These are phyloP conservation scores for Ophiostoma pallidulum DNA, from an alignment of 2,329 filamentous ascomycete genomes.

Conservation along the genomic window DNA sequence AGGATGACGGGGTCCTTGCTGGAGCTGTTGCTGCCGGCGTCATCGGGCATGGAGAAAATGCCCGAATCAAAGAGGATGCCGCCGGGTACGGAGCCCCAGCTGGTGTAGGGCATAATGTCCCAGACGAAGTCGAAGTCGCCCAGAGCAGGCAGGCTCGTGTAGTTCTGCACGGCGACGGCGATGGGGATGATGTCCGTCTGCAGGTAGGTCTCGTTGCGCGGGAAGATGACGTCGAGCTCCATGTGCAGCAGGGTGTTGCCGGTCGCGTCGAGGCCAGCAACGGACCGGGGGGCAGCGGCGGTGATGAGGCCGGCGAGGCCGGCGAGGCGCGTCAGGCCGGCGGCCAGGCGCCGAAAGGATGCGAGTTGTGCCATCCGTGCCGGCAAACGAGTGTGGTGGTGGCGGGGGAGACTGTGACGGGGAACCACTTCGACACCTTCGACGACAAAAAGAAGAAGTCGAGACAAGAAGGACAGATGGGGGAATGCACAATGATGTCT, in stretches of 20 bases:
- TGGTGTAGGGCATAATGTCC: conserved; percentile 1
- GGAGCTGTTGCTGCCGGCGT: not conserved
- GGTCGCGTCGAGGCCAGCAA: not conserved
- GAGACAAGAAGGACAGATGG: too few relatives aligned
- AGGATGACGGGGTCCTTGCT: not conserved
- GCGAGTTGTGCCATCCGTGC: not conserved
- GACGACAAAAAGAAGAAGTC: not conserved
- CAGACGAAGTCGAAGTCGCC: not conserved
- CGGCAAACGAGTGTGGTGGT: not conserved
- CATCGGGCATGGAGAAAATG: not conserved
- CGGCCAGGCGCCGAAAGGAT: not conserved
- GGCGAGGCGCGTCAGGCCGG: not conserved
- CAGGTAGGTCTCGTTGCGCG: conserved; percentile 15
- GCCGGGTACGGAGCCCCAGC: not conserved
- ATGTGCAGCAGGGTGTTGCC: not conserved
- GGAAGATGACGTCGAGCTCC: conserved; percentile 12
- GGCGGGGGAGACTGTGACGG: too few relatives aligned
- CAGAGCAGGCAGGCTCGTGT: not conserved
- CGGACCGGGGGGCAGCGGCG: too few relatives aligned
- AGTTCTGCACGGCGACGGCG: conserved; percentile 9
- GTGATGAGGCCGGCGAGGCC: conserved; percentile 2
- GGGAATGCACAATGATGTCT: not conserved
- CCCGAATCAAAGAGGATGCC: not conserved
- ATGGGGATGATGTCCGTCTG: conserved; percentile 10
- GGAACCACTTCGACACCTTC: too few relatives aligned